A percentile compares a stretch with the other conserved stretches of the same genome.
Conservation (phyloP, 495 filamentous ascomycete genomes). For the Podospora bellae-mahoneyi region DNA sequence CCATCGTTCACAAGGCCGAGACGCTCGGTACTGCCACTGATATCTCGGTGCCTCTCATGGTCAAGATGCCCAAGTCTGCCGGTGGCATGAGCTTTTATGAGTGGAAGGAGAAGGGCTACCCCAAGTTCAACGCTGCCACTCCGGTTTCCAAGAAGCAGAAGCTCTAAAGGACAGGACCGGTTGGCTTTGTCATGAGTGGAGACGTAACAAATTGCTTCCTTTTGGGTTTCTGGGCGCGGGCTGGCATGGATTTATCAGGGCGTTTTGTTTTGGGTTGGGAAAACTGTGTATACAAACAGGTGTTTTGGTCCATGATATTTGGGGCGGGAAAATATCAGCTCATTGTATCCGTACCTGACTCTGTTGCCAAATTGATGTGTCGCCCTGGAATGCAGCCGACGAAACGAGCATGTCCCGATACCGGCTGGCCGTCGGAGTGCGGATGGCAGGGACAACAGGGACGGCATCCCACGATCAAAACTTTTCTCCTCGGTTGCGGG, state of each 20-base stretch:
- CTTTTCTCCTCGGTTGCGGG: neutral
- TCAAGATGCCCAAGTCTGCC: conserved; percentile 29
- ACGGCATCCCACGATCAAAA: neutral
- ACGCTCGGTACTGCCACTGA: conserved; percentile 26
- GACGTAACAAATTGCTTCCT: neutral
- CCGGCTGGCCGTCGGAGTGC: neutral
- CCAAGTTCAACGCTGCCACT: conserved; percentile 11
- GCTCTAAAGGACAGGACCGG: neutral
- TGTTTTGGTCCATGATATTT: neutral
- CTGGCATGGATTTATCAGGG: neutral
- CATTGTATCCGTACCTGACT: neutral
- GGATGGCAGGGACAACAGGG: neutral
- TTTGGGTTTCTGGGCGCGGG: neutral
- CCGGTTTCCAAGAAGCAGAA: neutral
- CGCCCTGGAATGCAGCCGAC: neutral
- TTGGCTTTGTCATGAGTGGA: neutral
- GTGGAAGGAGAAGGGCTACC: conserved; percentile 29
- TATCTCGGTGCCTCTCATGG: conserved; percentile 31
- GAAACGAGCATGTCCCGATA: conserved; percentile 4
- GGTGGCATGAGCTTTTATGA: conserved; percentile 28
- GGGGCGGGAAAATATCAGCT: neutral
- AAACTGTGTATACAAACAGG: neutral
- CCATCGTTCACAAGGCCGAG: conserved; percentile 33
- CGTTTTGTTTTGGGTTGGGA: neutral
- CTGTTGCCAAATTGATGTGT: no score